Conservation (phyloP, 495 filamentous ascomycete genomes). For the Bacidia gigantensis region DNA sequence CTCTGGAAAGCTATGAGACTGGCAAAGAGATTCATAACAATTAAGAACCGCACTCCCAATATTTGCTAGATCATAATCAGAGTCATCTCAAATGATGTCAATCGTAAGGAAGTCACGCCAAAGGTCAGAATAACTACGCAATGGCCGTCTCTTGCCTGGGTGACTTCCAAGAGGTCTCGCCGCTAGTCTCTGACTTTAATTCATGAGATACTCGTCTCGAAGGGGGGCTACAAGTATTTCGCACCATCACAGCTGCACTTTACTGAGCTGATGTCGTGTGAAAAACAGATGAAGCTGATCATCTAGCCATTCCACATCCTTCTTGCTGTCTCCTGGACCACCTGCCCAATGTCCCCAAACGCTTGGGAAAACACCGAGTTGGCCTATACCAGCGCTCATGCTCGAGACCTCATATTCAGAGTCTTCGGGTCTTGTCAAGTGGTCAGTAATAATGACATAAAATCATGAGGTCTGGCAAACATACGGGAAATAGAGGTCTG, state of each 20-base stretch:
- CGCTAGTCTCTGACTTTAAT: too few species aligned
- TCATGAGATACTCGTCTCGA: too few species aligned
- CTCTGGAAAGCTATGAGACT: too few species aligned
- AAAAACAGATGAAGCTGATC: conserved; percentile 41
- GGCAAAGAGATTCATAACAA: too few species aligned
- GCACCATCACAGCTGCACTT: background rate
- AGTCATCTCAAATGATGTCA: too few species aligned
- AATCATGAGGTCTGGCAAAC: conserved; percentile 15
- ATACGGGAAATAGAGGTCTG: conserved; percentile 62
- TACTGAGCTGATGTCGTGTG: background rate
- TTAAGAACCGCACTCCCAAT: too few species aligned
- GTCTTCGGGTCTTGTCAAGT: conserved; percentile 41
- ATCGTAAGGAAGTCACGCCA: too few species aligned
- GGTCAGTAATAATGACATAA: conserved; percentile 4
- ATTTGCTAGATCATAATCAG: too few species aligned
- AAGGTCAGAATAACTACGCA: too few species aligned
- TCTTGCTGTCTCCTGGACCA: conserved; percentile 47
- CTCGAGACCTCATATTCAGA: conserved; percentile 52
- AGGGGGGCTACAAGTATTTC: background rate
- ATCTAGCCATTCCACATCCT: conserved; percentile 56
- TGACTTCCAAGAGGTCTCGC: too few species aligned
- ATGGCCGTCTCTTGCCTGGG: too few species aligned
- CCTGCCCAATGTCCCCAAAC: conserved; percentile 62
- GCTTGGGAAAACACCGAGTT: conserved; percentile 42
- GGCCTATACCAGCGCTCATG: conserved; percentile 48